Base-by-base conservation (phyloP, 2,329 filamentous ascomycete genomes). In the Pseudogymnoascus sp. region DNA sequence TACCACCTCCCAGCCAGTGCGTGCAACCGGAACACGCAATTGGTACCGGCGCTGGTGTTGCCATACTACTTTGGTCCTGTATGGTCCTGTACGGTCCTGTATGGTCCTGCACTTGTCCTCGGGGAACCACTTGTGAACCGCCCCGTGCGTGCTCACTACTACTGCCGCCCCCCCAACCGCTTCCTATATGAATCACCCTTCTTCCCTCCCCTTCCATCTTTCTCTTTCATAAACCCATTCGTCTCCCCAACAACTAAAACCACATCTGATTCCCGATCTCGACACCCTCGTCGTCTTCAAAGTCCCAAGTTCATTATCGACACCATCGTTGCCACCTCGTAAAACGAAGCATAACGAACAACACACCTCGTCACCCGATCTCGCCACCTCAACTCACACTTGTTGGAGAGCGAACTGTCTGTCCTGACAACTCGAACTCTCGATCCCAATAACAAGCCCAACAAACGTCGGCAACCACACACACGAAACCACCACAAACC, bases 131-230 rank as follows among this genome's bases (percentile, higher is more conserved):
- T 51, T 12, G 21, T 51, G 45, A 51, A 26, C 45, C 45, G 45
- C 45, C 45, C 45, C 45, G 45, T 51, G 45, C 45, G 6, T 26
- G 45, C 16, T 26, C 23, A 16, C 45, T 5, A 11, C 23, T 6
- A 2, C 45, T 23, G 42, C 12, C 42, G 42, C 42, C 29, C 45
- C 14, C 10, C 26, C 47, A 54, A 54, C 45, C 14, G 14, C 16
- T 39, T 23, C 37, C 57, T 60, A 60, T 60, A 60, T 60, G 31
- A 60, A 60, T 60, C 57, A 60, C 23, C 37, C 34, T 0, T n/a
- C 34, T 60, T 60, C 57, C 57, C 37, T 60, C 37, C 34, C 23
- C 16, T 60, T 60, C 57, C 45, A 29, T 39, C 23, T 16, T 39
- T 21, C 34, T 60, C 18, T 29, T 39, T 39, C 31, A 23, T 60